Evolutionary conservation across 2,329 filamentous ascomycete genomes (phyloP), one percentile per base, ranked within the genome.

Genomic region (Colletotrichum lindemuthianum): DNA sequence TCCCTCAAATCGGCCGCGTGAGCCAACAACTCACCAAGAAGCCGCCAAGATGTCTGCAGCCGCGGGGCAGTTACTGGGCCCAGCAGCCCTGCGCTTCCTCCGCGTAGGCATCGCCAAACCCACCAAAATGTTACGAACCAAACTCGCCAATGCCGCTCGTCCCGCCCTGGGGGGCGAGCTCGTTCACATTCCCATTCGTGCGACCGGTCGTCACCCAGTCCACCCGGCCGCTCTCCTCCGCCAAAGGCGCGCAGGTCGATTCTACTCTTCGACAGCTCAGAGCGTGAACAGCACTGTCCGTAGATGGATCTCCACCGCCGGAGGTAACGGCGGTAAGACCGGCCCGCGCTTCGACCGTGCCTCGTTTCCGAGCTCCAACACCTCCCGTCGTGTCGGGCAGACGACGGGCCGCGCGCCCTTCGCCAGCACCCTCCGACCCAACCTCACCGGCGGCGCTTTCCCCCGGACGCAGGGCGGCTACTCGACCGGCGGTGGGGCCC

Each of bases 401-500:
- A 85, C 91, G 63, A 88, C 92, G 13, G 88, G 89, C 34, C 88
- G 92, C 54, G 89, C 93, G 36, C 95, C 95, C 0, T 98, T 98
- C 76, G 91, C 93, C 4, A 93, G 89, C 54, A 90, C 94, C 1
- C 87, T 99, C 40, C 91, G 96, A 40, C 96, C 96, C 2, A 98
- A 97, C 74, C 81, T 98, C 68, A 97, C 94, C 0, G 95, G 93
- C 51, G 94, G 95, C 45, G 89, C 92, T 32, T 81, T 97, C 48
- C 90, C 92, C 39, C 88, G 95, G 60, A 92, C 92, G 43, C 92
- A 94, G 8, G 93, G 95, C 69, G 96, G 96, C n/a, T 99, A 99
- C 75, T 84, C 84, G 68, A 80, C 92, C 43, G 79, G 85, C 60
- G 92, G 92, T 36, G 88, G 91, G 69, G 92, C 89, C 32, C 87